Evolutionary conservation across 495 filamentous ascomycete genomes (phyloP).

Genomic region (Aspergillus steynii): DNA sequence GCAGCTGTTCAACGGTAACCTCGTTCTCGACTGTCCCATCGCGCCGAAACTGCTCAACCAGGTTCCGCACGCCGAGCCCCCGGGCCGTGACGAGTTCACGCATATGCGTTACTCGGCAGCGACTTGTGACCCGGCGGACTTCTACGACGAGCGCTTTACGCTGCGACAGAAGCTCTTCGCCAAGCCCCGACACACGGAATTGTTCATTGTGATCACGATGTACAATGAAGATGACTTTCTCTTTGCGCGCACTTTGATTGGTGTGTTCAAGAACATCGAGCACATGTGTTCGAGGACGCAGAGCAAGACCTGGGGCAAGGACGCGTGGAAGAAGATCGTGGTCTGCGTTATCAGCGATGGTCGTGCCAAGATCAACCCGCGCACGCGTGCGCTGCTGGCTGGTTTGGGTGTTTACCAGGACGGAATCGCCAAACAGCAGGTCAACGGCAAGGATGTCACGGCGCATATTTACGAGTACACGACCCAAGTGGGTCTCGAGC

Average conservation of each 20-base stretch:
- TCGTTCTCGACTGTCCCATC: slow-evolving; percentile 96
- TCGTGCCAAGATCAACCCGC: slow-evolving; percentile 94
- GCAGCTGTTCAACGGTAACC: slow-evolving; percentile 91
- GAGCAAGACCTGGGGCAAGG: slow-evolving; percentile 97
- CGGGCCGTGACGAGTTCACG: slow-evolving; percentile 94
- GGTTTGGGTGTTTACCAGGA: slow-evolving; percentile 97
- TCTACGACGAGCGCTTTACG: slow-evolving; percentile 86
- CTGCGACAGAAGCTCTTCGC: slow-evolving; percentile 92
- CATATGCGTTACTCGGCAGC: slow-evolving; percentile 98
- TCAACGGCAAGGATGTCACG: slow-evolving; percentile 95
- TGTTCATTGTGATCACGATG: slow-evolving; percentile 99
- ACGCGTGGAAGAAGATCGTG: slow-evolving; percentile 99
- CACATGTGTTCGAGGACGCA: slow-evolving; percentile 89
- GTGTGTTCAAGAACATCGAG: slow-evolving; percentile 97
- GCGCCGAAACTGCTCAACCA: slow-evolving; percentile 84
- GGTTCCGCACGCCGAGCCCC: slow-evolving; percentile 74
- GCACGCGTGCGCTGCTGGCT: slow-evolving; percentile 86
- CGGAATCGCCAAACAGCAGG: slow-evolving; percentile 97
- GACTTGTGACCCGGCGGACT: slow-evolving; percentile 90
- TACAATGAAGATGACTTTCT: slow-evolving; percentile 99
- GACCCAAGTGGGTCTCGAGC: slow-evolving; percentile 81
- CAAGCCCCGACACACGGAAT: slow-evolving; percentile 88
- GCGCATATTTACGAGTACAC: slow-evolving; percentile 99
- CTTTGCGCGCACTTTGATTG: slow-evolving; percentile 94
- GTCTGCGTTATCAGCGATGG: slow-evolving; percentile 98